These are phyloP conservation scores for Colletotrichum sp. DNA, from an alignment of 2,329 filamentous ascomycete species.

Conservation along the genomic window DNA sequence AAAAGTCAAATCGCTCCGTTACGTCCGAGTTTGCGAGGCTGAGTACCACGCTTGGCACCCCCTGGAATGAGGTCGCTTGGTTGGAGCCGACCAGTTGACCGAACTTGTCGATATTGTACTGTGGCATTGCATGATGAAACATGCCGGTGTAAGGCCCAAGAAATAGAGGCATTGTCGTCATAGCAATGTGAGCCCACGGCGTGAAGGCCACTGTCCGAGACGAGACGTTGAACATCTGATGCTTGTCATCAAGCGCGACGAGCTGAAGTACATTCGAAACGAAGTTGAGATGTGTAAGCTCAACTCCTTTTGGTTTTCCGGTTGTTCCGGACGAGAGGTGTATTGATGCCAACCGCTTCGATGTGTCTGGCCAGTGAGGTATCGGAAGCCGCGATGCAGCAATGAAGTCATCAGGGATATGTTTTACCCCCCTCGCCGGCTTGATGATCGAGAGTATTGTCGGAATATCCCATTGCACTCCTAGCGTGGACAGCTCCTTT, in stretches of 20 bases:
- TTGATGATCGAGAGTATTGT: constrained; percentile 38
- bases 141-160: constrained; percentile 48
- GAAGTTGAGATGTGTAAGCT: constrained; percentile 84
- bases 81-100: constrained; percentile 37
- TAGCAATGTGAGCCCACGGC: constrained; percentile 48
- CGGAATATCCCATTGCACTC: constrained; percentile 37
- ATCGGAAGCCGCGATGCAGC: constrained; percentile 33
- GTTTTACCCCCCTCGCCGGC: constrained; percentile 25
- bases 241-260: constrained; percentile 35
- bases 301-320: constrained; percentile 89
- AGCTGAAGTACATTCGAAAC: constrained; percentile 66
- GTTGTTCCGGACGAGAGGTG: constrained; percentile 72
- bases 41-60: constrained; percentile 43
- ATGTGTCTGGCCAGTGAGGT: constrained; percentile 40
- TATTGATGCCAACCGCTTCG: constrained; percentile 39
- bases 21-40: constrained; percentile 40
- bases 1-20: constrained; percentile 40
- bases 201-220: constrained; percentile 44
- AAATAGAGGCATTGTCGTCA: constrained; percentile 49
- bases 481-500: constrained; percentile 27
- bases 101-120: constrained; percentile 40
- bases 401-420: constrained; percentile 39
- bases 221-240: constrained; percentile 34
- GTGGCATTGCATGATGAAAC: constrained; percentile 48
- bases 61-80: constrained; percentile 42